These are phyloP conservation scores for Ilyonectria destructans DNA, from an alignment of 2,329 filamentous ascomycete species.

Conservation along the genomic window DNA sequence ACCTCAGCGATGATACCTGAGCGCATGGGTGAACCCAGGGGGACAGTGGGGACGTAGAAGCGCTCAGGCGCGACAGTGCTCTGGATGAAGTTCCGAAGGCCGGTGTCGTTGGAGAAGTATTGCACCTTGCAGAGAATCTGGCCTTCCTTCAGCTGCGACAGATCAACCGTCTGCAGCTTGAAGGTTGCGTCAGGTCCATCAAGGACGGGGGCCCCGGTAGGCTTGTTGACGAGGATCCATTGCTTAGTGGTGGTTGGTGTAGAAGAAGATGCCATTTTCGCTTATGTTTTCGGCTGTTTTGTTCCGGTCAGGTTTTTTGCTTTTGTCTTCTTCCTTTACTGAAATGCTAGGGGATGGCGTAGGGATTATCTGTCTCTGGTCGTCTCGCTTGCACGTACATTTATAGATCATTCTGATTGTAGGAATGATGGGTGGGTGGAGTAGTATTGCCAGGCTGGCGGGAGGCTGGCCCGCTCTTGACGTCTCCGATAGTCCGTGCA, in stretches of 20 bases:
- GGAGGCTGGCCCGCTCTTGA: constrained; percentile 11
- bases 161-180: constrained; percentile 44
- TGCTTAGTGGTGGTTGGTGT: constrained; percentile 49
- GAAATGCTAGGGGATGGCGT: constrained; percentile 20
- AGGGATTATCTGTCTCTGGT: constrained; percentile 8
- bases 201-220: constrained; percentile 46
- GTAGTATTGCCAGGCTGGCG: neutral
- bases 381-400: constrained; percentile 18
- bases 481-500: constrained; percentile 12
- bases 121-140: constrained; percentile 49
- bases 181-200: constrained; percentile 49
- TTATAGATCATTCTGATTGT: constrained; percentile 15
- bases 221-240: constrained; percentile 50
- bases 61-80: constrained; percentile 49
- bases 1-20: constrained; percentile 51
- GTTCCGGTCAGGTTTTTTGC: neutral
- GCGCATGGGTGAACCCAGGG: constrained; percentile 49
- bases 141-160: constrained; percentile 46
- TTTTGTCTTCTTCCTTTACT: constrained; percentile 16
- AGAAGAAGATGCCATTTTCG: constrained; percentile 43
- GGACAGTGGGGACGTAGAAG: constrained; percentile 51
- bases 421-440: neutral
- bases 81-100: constrained; percentile 50
- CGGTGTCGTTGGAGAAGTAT: constrained; percentile 52
- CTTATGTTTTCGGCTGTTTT: neutral